phyloP scores from a whole-genome alignment of 768 basidiomycete species.

The Naganishia randhawae region DNA sequence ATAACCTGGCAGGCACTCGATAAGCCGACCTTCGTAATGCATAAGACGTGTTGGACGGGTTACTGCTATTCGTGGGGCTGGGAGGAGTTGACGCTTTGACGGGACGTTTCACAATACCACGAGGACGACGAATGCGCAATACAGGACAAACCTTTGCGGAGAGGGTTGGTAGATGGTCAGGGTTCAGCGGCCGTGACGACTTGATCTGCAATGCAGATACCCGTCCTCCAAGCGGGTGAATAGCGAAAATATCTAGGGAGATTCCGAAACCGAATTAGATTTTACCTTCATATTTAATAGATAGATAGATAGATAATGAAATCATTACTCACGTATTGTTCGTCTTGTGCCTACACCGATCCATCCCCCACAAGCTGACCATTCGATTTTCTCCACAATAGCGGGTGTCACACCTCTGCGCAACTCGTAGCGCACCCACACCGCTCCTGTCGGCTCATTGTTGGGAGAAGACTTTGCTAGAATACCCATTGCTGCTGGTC shows the following conservation, averaged over 20 bases:
- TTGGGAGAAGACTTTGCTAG: not conserved
- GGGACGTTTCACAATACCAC: not conserved
- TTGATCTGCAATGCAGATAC: conserved; percentile 2
- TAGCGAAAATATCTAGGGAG: conserved; percentile 7
- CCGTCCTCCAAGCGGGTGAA: conserved; percentile 7
- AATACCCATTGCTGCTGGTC: not conserved
- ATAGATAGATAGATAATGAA: not conserved
- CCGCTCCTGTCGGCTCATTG: not conserved
- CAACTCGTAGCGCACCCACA: conserved; percentile 28
- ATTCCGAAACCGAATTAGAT: not conserved
- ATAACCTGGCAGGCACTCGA: not conserved
- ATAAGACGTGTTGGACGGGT: not conserved
- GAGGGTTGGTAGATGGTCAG: not conserved
- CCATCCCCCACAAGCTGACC: conserved; percentile 12
- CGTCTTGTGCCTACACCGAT: conserved; percentile 21
- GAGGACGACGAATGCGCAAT: conserved; percentile 5
- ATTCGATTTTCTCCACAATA: conserved; percentile 14
- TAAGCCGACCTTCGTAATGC: not conserved
- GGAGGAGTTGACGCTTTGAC: conserved; percentile 10
- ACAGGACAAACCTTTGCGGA: not conserved
- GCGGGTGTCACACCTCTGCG: conserved; percentile 27
- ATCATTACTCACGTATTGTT: conserved; percentile 26
- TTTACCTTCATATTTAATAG: not conserved
- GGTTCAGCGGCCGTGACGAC: conserved; percentile 4
- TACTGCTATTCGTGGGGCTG: not conserved